phyloP scores from a whole-genome alignment of 176 grass and related monocot genomes.

The Aegilops speltoides region DNA sequence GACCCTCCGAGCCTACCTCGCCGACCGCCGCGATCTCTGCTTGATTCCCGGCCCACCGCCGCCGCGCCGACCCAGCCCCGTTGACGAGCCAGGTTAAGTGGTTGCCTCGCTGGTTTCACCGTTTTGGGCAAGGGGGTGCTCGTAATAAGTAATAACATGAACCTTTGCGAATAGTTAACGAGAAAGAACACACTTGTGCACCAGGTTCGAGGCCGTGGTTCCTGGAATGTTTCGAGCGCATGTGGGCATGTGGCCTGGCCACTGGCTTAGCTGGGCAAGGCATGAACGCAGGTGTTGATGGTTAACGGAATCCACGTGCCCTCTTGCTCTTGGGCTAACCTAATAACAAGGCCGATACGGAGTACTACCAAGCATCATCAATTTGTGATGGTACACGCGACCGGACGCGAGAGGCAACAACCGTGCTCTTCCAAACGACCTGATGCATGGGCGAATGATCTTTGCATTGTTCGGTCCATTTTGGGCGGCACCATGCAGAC shows the following conservation, averaged over 20 bases:
- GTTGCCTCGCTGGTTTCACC: no score
- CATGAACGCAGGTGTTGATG: neutral
- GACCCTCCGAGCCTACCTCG: neutral
- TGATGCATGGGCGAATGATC: no score
- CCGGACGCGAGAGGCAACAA: neutral
- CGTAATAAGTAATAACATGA: no score
- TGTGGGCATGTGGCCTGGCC: neutral
- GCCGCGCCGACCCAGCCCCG: neutral
- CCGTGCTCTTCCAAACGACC: neutral
- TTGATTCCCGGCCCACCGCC: neutral
- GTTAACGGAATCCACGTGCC: neutral
- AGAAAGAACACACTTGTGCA: neutral
- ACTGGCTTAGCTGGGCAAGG: neutral
- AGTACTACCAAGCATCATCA: neutral
- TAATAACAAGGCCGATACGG: neutral
- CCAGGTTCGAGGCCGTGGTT: neutral
- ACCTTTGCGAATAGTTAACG: neutral
- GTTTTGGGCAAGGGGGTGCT: no score
- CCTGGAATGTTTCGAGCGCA: slow-evolving; percentile 4
- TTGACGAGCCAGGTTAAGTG: neutral
- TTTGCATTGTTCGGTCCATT: neutral
- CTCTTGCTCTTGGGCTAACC: neutral
- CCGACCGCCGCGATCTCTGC: neutral
- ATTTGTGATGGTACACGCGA: neutral
- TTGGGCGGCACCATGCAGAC: neutral